A percentile compares a stretch with the other conserved stretches of the same genome.
These are phyloP conservation scores for Ephemerocybe angulata DNA, from an alignment of 768 basidiomycete genomes.

Conservation along the genomic window DNA sequence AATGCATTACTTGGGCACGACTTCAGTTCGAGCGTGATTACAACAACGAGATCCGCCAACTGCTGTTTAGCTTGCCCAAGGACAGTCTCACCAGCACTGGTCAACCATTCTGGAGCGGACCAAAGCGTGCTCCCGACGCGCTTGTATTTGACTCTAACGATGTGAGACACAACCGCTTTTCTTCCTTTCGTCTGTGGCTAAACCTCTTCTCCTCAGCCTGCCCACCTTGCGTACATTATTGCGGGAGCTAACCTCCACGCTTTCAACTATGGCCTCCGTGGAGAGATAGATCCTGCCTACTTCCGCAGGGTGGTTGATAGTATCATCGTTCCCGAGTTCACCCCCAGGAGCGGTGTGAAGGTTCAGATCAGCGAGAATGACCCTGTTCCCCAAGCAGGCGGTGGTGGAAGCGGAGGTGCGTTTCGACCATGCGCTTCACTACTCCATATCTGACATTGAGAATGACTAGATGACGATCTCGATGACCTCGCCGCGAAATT, in stretches of 20 bases:
- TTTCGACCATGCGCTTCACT: neutral
- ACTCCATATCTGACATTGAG: conserved; percentile 11
- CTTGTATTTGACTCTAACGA: conserved; percentile 82
- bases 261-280: conserved; percentile 95
- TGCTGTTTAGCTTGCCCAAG: conserved; percentile 91
- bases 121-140: conserved; percentile 94
- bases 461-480: conserved; percentile 47
- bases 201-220: conserved; percentile 45
- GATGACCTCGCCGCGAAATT: conserved; percentile 61
- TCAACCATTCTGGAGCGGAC: conserved; percentile 98
- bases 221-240: conserved; percentile 85
- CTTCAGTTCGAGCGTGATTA: conserved; percentile 93
- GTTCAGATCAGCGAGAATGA: conserved; percentile 93
- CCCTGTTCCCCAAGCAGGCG: conserved; percentile 57
- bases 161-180: conserved; percentile 48
- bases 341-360: conserved; percentile 88
- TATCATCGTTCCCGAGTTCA: conserved; percentile 86
- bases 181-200: conserved; percentile 9
- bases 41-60: conserved; percentile 88
- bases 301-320: conserved; percentile 84
- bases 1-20: conserved; percentile 96
- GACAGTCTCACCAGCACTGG: conserved; percentile 89
- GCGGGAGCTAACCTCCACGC: conserved; percentile 95
- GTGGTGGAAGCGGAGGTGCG: conserved; percentile 34
- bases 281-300: conserved; percentile 71